Evolutionary conservation across 768 basidiomycete genomes (phyloP).

Genomic region (Boletales sp.): DNA sequence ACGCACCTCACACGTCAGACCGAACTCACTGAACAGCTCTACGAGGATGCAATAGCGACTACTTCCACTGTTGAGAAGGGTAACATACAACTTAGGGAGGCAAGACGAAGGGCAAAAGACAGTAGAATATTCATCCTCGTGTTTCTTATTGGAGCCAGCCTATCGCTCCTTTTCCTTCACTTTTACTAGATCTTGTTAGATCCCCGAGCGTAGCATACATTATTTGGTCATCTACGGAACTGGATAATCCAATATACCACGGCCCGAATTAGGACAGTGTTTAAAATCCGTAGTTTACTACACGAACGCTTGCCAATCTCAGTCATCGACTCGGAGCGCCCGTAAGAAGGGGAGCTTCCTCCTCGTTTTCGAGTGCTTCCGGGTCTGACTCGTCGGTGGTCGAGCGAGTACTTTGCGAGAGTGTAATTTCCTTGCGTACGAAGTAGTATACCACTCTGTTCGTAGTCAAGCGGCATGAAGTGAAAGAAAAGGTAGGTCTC

Average conservation of each 20-base stretch:
- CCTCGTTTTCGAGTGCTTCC: conserved; percentile 56
- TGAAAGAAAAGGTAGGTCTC: conserved; percentile 25
- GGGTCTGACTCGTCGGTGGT: conserved; percentile 53
- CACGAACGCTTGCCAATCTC: too few species aligned
- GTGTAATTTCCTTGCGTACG: conserved; percentile 58
- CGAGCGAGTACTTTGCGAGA: conserved; percentile 45
- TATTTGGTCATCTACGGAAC: conserved; percentile 2
- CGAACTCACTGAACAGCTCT: conserved; percentile 89
- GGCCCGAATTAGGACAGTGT: neutral
- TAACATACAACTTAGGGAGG: conserved; percentile 86
- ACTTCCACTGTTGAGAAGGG: conserved; percentile 85
- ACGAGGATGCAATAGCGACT: conserved; percentile 89
- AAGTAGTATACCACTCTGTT: conserved; percentile 62
- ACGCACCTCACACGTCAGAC: conserved; percentile 85
- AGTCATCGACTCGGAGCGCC: neutral
- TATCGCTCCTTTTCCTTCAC: conserved; percentile 91
- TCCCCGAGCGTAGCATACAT: conserved; percentile 2
- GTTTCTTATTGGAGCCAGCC: conserved; percentile 88
- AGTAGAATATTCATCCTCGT: conserved; percentile 85
- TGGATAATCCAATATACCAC: neutral
- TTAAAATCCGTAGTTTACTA: neutral
- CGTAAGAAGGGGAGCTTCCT: conserved; percentile 52
- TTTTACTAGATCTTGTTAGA: conserved; percentile 57
- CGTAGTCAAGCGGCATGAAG: conserved; percentile 9
- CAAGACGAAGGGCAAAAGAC: conserved; percentile 81